These are phyloP conservation scores for Naganishia sp. DNA, from an alignment of 1,284 basidiomycete species.

Conservation along the genomic window DNA sequence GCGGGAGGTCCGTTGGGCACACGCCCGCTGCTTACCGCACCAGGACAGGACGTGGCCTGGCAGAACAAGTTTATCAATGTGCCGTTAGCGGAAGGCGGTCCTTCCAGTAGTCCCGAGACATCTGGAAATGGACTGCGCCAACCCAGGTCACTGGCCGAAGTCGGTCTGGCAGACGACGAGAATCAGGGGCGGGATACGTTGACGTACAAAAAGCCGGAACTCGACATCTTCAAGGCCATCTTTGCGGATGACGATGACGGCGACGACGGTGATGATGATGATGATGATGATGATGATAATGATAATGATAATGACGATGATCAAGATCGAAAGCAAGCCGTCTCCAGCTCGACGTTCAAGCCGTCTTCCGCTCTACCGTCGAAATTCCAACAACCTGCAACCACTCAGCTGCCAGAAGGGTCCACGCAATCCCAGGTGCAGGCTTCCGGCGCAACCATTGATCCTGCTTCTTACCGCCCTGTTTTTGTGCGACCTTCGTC, in stretches of 20 bases:
- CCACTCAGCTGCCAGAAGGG: constrained; percentile 4
- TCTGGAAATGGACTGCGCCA: constrained; percentile 33
- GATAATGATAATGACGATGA: background rate
- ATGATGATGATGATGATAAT: constrained; percentile 46
- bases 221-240: constrained; percentile 94
- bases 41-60: constrained; percentile 39
- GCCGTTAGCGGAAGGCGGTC: constrained; percentile 31
- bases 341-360: background rate
- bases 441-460: constrained; percentile 1
- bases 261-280: constrained; percentile 63
- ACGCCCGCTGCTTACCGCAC: constrained; percentile 25
- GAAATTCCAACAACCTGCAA: constrained; percentile 14
- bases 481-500: constrained; percentile 27
- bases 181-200: constrained; percentile 80
- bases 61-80: constrained; percentile 46
- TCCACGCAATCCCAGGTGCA: constrained; percentile 16
- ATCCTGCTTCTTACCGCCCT: constrained; percentile 33
- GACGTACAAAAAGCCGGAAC: constrained; percentile 79
- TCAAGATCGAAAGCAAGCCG: too few species aligned
- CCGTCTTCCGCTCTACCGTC: constrained; percentile 18
- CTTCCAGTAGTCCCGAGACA: constrained; percentile 9
- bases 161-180: constrained; percentile 87
- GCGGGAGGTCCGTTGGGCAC: constrained; percentile 23
- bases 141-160: constrained; percentile 59
- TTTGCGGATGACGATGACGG: constrained; percentile 87